Base-by-base conservation (phyloP, 2,329 filamentous ascomycete species). In the Sporothrix globosa region DNA sequence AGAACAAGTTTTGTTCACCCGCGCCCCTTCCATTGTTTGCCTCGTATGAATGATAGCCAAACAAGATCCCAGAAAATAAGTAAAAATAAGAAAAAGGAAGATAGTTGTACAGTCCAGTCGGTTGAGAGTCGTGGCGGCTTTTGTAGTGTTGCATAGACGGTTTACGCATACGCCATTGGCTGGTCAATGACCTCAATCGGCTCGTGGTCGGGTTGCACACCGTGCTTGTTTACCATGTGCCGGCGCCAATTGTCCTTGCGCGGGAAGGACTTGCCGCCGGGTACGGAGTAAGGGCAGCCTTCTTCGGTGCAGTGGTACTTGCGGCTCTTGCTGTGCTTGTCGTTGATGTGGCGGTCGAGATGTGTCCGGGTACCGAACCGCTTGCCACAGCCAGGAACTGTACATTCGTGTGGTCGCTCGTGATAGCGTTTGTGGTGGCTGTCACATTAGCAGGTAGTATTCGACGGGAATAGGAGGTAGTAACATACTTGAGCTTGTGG, bases 181-280 rank as follows among this genome's bases (percentile, higher is more conserved):
- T 79, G 77, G 71, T 83, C 82, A 67, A 82, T 79, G 17, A 83
- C 78, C 21, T 82, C 82, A 19, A 82, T 80, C 1, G 83, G 82
- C 6, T 83, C 82, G 72, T 83, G 77, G 48, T 82, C 77, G 0
- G 77, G 76, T 2, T 75, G 74, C 65, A 76, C 75, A 19, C 73
- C 71, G 74, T 89, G 87, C 74, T 87, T 88, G 76, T 88, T 88
- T 48, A 82, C 80, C 86, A 89, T 88, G 75, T 89, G 87, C 70
- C 87, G 80, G 74, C 86, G 84, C 86, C 86, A 88, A 77, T 89
- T 88, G 75, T 88, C 87, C 75, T 88, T 89, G 68, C 87, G 80
- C 0, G 86, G 86, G 73, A 89, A 89, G 0, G 84, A 85, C 73
- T 87, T 88, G 69, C 86, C 85, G 10, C 86, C 86, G 19, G 80